Percentiles rank a stretch among this genome's conserved stretches.
Conservation (phyloP, 495 filamentous ascomycete genomes). For the Cladorrhinum samala region DNA sequence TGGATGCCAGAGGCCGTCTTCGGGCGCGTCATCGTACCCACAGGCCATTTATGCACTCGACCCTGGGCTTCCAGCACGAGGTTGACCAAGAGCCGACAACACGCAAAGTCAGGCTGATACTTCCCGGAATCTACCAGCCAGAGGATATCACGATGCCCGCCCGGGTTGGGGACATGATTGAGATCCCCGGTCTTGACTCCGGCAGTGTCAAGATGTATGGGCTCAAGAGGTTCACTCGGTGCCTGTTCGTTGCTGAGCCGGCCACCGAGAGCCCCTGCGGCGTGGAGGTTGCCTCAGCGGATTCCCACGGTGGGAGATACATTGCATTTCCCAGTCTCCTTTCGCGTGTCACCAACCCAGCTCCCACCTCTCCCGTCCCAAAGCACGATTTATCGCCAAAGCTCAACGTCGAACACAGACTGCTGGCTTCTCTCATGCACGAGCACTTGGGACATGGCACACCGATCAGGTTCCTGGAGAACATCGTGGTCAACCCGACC, state of each 20-base stretch:
- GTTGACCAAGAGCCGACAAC: not conserved
- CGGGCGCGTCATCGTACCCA: not conserved
- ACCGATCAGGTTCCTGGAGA: not conserved
- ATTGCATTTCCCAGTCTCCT: not conserved
- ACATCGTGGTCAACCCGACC: not conserved
- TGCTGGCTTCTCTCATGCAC: not conserved
- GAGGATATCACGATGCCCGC: not conserved
- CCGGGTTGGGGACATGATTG: not conserved
- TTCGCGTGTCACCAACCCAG: not conserved
- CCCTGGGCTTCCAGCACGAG: not conserved
- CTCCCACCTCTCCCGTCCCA: not conserved
- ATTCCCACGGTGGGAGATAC: not conserved
- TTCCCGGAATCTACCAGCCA: not conserved
- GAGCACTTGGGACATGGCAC: not conserved
- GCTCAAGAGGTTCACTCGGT: not conserved
- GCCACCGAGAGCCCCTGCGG: not conserved
- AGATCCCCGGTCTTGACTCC: not conserved
- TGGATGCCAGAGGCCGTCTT: not conserved
- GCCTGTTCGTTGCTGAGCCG: not conserved
- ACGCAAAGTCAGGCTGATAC: not conserved
- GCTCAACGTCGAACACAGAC: not conserved
- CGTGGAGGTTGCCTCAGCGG: not conserved
- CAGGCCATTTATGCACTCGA: not conserved
- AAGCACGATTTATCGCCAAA: not conserved
- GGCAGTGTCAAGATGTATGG: not conserved